phyloP scores from a whole-genome alignment of 148 eudicot species.

The Rhododendron mucronatum region DNA sequence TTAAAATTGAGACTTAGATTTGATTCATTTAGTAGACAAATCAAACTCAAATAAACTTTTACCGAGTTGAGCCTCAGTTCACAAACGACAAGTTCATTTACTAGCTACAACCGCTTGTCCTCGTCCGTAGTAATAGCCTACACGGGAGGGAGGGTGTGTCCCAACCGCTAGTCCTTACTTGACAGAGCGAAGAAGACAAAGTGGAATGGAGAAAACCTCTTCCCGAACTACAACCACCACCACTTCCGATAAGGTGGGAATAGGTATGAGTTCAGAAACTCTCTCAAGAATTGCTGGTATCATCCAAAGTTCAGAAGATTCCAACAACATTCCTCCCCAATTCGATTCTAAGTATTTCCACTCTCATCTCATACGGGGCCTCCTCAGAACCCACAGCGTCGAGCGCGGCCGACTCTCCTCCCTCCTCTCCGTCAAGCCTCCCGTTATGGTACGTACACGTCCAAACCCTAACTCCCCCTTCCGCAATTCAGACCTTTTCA shows the following conservation, averaged over 20 bases:
- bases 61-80: no score
- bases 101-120: no score
- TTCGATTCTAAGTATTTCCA: slow-evolving; percentile 12
- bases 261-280: neutral
- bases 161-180: no score
- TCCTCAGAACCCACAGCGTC: slow-evolving; percentile 30
- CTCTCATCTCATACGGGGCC: slow-evolving; percentile 26
- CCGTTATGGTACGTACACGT: slow-evolving; percentile 26
- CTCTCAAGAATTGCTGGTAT: neutral
- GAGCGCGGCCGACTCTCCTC: slow-evolving; percentile 42
- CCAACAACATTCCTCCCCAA: slow-evolving; percentile 4
- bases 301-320: slow-evolving; percentile 8
- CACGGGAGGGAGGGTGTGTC: no score
- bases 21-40: no score
- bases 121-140: no score
- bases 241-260: neutral
- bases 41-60: no score
- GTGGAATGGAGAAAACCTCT: neutral
- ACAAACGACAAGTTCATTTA: no score
- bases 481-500: neutral
- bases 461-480: neutral
- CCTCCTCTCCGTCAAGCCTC: slow-evolving; percentile 39
- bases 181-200: neutral
- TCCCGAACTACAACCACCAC: neutral
- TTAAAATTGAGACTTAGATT: no score